Evolutionary conservation across 495 filamentous ascomycete species (phyloP), one percentile per base, ranked within the genome.

Genomic region (Aspergillus ellipticus): DNA sequence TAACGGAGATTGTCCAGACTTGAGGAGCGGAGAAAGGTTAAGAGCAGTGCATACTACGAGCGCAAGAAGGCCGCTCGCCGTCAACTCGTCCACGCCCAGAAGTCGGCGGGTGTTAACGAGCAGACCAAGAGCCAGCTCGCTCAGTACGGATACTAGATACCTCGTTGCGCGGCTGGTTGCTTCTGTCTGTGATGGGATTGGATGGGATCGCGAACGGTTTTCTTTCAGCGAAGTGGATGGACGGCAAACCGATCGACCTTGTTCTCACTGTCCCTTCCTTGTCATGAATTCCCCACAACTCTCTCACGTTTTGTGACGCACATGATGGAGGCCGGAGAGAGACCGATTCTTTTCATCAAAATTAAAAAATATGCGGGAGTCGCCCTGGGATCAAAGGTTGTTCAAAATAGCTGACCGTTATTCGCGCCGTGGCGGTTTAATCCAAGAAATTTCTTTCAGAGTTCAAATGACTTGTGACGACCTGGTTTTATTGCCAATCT

Each of bases 21-120:
- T 67, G 94, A 98, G 86, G 94, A 98, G 85, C 85, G 92, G 78
- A 86, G 94, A 79, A 98, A 98, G 83, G 92, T 93, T 75, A 97
- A 97, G 87, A 89, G 92, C 70, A 85, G 88, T 67, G 94, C 94
- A 72, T 98, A 97, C 88, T 98, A 98, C 84, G 90, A 91, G 81
- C 90, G 91, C 84, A 98, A 97, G 94, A 96, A 96, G 92, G 82
- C 86, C 53, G 87, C 88, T 65, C 84, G 86, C 74, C 91, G 86
- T 82, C 89, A 90, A 80, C 80, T 96, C 55, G 80, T 85, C 63
- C 89, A 96, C 73, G 93, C 94, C 66, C 84, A 94, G 83, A 90
- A 92, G 87, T 87, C 78, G 72, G 91, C 91, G 57, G 90, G 82
- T 71, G 88, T 96, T 76, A 86, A 92, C 81, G 83, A 79, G 51